Evolutionary conservation across 371 early-diverging fungal genomes (phyloP), one percentile per base, ranked within the genome.

Genomic region (Circinella umbellata): DNA sequence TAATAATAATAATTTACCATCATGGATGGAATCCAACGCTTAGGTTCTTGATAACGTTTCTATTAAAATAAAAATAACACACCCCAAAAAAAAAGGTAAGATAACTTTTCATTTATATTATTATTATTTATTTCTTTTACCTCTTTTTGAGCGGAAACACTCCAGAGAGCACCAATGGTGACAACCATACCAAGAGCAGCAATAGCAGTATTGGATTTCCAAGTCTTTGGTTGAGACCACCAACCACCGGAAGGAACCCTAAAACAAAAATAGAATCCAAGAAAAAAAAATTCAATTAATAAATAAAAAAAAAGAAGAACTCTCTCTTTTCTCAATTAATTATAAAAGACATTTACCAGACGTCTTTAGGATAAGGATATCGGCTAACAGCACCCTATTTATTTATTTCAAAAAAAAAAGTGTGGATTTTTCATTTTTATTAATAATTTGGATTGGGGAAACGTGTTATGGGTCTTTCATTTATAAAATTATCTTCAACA

Each of bases 171-270:
- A 47, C 84, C 91, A 53, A 90, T 79, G 27, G 90, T 77, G 13
- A 86, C 88, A 11, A 87, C 70, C 70, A 92, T 85, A 48, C 90
- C 93, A 17, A 86, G 70, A 13, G 87, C 90, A 39, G 90, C 90
- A 66, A 95, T 84, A 54, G 86, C 75, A 5, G 93, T 90, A 89
- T 96, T 96, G 68, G 91, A 74, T 77, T 91, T 90, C 89, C 90
- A 91, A 76, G 86, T 83, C 75, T 91, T 91, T 55, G 96, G 95
- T 76, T 89, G 87, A 8, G 92, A 83, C 94, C 94, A 94, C 95
- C 95, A 96, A 62, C 95, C 96, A 76, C 96, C 95, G 55, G 92
- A 72, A 72, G 92, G 92, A 51, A 92, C 87, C 86, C 86, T 89
- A 75, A 4, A 51, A 13, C n/a, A n/a, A n/a, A n/a, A n/a, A n/a